Conservation (phyloP, 805 yeast genomes). For the Wickerhamiella nectarea region DNA sequence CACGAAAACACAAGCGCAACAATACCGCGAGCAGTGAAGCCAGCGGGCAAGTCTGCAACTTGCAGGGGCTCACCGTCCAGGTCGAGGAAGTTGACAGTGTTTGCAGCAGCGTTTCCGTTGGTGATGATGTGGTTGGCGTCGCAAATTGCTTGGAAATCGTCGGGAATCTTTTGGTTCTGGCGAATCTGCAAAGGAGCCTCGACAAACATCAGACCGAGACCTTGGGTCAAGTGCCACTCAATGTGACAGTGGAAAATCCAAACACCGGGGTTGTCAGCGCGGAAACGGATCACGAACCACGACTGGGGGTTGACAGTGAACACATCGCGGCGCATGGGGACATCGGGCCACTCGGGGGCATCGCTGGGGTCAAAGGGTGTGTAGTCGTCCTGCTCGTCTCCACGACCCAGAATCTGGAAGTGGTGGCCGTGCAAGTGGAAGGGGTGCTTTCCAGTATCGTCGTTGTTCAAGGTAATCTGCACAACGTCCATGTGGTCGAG, state of each 20-base stretch:
- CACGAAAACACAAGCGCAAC: constrained; percentile 88
- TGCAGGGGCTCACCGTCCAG: constrained; percentile 67
- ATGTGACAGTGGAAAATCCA: constrained; percentile 99
- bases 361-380: constrained; percentile 38
- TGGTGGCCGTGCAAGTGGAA: constrained; percentile 94
- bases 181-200: constrained; percentile 68
- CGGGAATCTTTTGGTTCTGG: constrained; percentile 45
- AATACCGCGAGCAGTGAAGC: constrained; percentile 90
- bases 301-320: constrained; percentile 71
- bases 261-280: constrained; percentile 92
- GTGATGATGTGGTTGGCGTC: constrained; percentile 36
- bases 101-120: constrained; percentile 85
- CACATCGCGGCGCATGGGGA: constrained; percentile 78
- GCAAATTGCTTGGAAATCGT: constrained; percentile 50
- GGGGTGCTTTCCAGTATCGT: constrained; percentile 88
- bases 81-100: constrained; percentile 46
- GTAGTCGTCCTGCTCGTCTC: constrained; percentile 39
- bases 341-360: constrained; percentile 45
- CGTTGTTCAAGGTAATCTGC: constrained; percentile 72
- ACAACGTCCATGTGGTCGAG: constrained; percentile 53
- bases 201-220: constrained; percentile 63
- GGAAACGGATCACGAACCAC: constrained; percentile 71
- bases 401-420: constrained; percentile 63
- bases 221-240: constrained; percentile 97
- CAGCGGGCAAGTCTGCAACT: constrained; percentile 52